These are phyloP conservation scores for Chlorella variabilis DNA, from an alignment of 163 green algal species.

Conservation along the genomic window DNA sequence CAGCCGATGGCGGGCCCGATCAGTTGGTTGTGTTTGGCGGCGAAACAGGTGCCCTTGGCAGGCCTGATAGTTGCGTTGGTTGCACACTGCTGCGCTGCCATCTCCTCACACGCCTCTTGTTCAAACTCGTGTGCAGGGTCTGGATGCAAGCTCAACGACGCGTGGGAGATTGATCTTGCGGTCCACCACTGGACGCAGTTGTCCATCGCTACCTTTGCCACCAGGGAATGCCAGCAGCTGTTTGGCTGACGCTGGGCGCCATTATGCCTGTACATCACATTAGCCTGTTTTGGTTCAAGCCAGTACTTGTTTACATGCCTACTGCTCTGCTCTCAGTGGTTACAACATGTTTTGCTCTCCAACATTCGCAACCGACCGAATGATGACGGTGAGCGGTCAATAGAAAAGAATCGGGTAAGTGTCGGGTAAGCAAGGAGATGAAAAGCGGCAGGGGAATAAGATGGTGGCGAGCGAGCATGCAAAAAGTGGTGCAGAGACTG, in stretches of 20 bases:
- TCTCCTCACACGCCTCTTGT: not conserved
- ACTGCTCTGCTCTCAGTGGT: not conserved
- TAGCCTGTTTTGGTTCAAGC: too few species aligned
- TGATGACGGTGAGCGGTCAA: not conserved
- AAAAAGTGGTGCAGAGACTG: too few species aligned
- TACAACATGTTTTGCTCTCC: not conserved
- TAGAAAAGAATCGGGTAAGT: not conserved
- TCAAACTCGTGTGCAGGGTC: too few species aligned
- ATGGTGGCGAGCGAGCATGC: too few species aligned
- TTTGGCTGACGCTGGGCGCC: constrained; percentile 28
- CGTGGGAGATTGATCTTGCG: constrained; percentile 17
- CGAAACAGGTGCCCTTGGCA: constrained; percentile 8
- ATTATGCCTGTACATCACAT: not conserved
- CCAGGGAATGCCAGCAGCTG: not conserved
- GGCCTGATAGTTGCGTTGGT: too few species aligned
- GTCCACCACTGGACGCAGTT: constrained; percentile 34
- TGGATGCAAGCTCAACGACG: constrained; percentile 42
- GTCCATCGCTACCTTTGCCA: constrained; percentile 1
- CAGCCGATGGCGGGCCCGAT: not conserved
- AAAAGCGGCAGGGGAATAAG: too few species aligned
- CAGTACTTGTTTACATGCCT: too few species aligned
- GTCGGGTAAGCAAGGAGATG: not conserved
- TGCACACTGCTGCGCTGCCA: too few species aligned
- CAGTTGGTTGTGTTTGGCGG: constrained; percentile 40
- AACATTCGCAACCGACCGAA: not conserved